Evolutionary conservation across 495 filamentous ascomycete species (phyloP).

Genomic region (Neurospora pannonica): DNA sequence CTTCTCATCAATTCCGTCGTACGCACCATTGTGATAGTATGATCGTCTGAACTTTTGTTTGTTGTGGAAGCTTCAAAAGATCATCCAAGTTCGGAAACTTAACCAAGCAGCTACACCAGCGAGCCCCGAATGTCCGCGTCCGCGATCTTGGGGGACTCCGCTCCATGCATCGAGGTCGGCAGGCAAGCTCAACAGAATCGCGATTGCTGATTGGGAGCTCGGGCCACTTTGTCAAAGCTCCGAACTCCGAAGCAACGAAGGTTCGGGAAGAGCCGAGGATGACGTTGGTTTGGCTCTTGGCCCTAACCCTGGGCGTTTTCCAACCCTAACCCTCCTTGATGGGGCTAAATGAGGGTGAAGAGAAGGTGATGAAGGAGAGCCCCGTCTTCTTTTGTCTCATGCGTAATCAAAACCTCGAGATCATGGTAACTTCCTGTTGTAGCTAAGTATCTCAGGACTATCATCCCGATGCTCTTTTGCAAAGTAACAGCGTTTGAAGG

Average conservation of each 20-base stretch:
- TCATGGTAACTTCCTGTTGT: too few species aligned
- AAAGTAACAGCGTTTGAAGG: too few species aligned
- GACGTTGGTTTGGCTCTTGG: not conserved
- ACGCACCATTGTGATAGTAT: not conserved
- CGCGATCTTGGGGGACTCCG: not conserved
- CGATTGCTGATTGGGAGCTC: not conserved
- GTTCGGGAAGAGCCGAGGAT: not conserved
- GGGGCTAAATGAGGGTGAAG: not conserved
- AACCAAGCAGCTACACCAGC: not conserved
- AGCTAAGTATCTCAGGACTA: too few species aligned
- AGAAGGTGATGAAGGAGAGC: not conserved
- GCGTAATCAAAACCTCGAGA: too few species aligned
- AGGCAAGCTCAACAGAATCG: not conserved
- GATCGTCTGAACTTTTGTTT: not conserved
- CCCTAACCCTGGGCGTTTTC: not conserved
- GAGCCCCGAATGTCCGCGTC: not conserved
- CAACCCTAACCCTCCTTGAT: too few species aligned
- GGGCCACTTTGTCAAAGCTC: not conserved
- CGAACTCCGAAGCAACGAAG: not conserved
- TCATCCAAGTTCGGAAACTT: not conserved
- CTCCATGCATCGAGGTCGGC: not conserved
- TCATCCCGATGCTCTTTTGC: too few species aligned
- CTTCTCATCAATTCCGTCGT: too few species aligned
- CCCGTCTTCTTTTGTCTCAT: too few species aligned
- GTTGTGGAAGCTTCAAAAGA: not conserved